Conservation (phyloP, 164 flowering plant genomes). For the Piper betle region DNA sequence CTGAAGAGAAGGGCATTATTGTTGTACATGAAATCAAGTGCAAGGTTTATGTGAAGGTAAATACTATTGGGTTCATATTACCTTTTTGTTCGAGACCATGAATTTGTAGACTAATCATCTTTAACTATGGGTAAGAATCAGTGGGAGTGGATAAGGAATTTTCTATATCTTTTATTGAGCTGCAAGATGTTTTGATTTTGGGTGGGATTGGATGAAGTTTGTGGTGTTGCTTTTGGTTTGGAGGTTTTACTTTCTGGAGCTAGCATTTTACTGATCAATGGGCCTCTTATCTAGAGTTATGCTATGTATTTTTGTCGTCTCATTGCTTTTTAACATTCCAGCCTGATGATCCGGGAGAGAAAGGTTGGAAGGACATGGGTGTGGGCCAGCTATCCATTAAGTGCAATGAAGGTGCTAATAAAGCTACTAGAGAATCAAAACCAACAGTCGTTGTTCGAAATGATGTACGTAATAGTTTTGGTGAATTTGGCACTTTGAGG, state of each 20-base stretch:
- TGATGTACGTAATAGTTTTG: conserved; percentile 45
- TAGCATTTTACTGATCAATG: background rate
- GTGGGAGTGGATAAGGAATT: background rate
- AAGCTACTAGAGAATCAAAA: conserved; percentile 86
- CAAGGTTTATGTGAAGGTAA: conserved; percentile 94
- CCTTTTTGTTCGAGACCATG: background rate
- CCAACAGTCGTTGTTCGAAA: conserved; percentile 79
- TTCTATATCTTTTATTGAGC: background rate
- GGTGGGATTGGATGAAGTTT: background rate
- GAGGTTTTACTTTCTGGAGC: background rate
- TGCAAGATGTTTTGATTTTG: background rate
- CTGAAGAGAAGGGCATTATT: conserved; percentile 66
- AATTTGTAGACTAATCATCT: no score
- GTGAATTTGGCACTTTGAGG: background rate
- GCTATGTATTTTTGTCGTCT: background rate
- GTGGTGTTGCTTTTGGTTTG: background rate
- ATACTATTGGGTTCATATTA: background rate
- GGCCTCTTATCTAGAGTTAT: no score
- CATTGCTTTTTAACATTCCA: conserved; percentile 18
- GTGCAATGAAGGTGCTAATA: conserved; percentile 67
- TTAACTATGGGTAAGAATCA: no score
- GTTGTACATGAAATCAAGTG: conserved; percentile 93
- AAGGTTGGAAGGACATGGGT: conserved; percentile 95
- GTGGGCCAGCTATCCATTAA: conserved; percentile 79
- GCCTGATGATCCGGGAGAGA: conserved; percentile 78